A percentile compares a stretch with the other conserved stretches of the same genome.
These are phyloP conservation scores for Sequoia sempervirens DNA, from an alignment of 75 land plant species.

Conservation along the genomic window DNA sequence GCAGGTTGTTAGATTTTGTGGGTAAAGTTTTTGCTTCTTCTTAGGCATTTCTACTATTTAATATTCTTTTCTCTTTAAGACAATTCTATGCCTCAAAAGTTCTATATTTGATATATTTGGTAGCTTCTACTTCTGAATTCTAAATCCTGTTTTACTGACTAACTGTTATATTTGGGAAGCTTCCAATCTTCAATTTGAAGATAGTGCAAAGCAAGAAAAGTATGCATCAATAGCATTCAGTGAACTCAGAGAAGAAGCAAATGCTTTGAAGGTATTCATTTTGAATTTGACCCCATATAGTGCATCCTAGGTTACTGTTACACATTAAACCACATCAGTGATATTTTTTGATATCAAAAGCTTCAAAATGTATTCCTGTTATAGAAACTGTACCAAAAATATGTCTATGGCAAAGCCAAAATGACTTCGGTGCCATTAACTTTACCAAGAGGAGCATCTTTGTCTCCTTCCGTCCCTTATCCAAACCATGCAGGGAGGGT, in stretches of 20 bases:
- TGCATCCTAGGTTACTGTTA: neutral
- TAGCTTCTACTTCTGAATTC: neutral
- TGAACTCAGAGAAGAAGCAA: too few species aligned
- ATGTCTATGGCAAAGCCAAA: neutral
- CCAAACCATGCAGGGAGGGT: neutral
- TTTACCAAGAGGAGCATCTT: neutral
- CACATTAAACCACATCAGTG: neutral
- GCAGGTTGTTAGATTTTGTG: neutral
- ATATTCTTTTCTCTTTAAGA: neutral
- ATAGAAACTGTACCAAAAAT: neutral
- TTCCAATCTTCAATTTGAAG: conserved; percentile 64
- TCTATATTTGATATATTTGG: neutral
- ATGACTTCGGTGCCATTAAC: neutral
- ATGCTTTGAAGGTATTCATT: too few species aligned
- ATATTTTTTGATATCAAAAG: neutral
- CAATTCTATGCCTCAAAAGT: neutral
- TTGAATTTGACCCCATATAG: neutral
- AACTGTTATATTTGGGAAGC: conserved; percentile 42
- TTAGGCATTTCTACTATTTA: neutral
- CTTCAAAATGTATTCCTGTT: neutral
- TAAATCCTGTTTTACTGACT: neutral
- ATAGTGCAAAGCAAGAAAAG: conserved; percentile 32
- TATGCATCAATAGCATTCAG: conserved; percentile 24
- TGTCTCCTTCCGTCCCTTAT: neutral
- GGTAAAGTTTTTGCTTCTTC: neutral